These are phyloP conservation scores for Wickerhamiella infanticola DNA, from an alignment of 1,139 yeast genomes.

Conservation along the genomic window DNA sequence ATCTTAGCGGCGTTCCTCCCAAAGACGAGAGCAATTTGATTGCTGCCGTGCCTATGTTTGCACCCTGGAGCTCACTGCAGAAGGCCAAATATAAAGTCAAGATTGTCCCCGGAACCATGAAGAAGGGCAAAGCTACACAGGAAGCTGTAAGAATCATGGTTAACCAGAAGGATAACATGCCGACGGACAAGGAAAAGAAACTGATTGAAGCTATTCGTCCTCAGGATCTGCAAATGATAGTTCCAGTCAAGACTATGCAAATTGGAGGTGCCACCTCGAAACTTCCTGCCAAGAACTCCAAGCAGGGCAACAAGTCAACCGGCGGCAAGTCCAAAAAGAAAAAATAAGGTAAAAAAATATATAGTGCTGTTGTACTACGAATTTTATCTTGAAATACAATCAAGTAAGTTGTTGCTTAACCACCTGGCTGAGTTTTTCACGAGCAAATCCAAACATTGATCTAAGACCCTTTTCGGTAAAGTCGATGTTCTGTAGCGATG, in stretches of 20 bases:
- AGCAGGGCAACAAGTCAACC: conserved; percentile 1
- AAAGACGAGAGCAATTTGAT: conserved; percentile 28
- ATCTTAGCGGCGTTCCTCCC: conserved; percentile 3
- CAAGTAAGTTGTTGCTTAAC: conserved; percentile 41
- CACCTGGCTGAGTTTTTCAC: conserved; percentile 71
- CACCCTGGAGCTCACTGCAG: conserved; percentile 73
- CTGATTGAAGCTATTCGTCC: conserved; percentile 10
- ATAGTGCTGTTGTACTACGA: neutral
- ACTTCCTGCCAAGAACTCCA: neutral
- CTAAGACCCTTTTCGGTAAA: conserved; percentile 74
- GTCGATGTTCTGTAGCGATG: conserved; percentile 54
- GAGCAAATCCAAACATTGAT: conserved; percentile 82
- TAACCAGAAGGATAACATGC: conserved; percentile 37
- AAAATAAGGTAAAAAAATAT: neutral
- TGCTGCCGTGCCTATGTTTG: conserved; percentile 74
- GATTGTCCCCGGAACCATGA: conserved; percentile 70
- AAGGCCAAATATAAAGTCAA: conserved; percentile 73
- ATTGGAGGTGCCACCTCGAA: conserved; percentile 3
- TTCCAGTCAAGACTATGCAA: conserved; percentile 13
- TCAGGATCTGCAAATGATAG: conserved; percentile 11
- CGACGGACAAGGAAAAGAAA: conserved; percentile 8
- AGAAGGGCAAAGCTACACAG: conserved; percentile 73
- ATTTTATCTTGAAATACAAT: neutral
- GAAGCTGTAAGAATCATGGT: conserved; percentile 51
- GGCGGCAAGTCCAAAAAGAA: conserved; percentile 1